Evolutionary conservation across 495 filamentous ascomycete genomes (phyloP).

Genomic region (Penicillium fimorum): DNA sequence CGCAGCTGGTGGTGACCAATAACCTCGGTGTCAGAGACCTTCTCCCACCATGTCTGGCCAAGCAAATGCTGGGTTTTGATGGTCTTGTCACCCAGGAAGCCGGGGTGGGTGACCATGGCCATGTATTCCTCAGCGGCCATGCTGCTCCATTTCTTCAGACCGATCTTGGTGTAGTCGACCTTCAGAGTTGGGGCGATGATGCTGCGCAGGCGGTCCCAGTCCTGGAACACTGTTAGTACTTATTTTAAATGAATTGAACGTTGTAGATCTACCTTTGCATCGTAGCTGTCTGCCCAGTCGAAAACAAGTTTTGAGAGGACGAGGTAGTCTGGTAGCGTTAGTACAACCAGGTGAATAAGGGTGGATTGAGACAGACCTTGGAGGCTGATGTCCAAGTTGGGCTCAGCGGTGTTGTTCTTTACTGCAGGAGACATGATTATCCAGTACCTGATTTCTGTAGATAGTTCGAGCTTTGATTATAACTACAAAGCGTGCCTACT

Average conservation of each 20-base stretch:
- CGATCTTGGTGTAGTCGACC: conserved; percentile 73
- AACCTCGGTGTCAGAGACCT: conserved; percentile 63
- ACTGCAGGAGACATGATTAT: conserved; percentile 28
- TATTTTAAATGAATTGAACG: not conserved
- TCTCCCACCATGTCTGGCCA: conserved; percentile 70
- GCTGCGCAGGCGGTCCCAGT: conserved; percentile 68
- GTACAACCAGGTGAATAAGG: not conserved
- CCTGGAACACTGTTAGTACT: conserved; percentile 25
- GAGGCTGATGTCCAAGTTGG: conserved; percentile 32
- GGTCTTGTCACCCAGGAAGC: conserved; percentile 67
- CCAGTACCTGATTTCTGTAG: not conserved
- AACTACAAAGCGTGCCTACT: not conserved
- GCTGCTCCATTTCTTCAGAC: conserved; percentile 66
- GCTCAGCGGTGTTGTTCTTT: conserved; percentile 21
- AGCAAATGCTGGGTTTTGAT: conserved; percentile 78
- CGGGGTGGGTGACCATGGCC: conserved; percentile 62
- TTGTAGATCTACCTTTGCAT: conserved; percentile 53
- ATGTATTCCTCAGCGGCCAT: conserved; percentile 73
- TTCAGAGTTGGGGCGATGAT: conserved; percentile 71
- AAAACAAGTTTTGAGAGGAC: conserved; percentile 42
- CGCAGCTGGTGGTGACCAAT: conserved; percentile 75
- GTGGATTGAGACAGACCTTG: conserved; percentile 17
- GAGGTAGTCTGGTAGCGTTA: conserved; percentile 22
- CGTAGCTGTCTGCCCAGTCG: conserved; percentile 84
- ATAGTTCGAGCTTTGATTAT: not conserved